A percentile compares a stretch with the other conserved stretches of the same genome.
These are phyloP conservation scores for Podaxis sp. DNA, from an alignment of 768 basidiomycete genomes.

Conservation along the genomic window DNA sequence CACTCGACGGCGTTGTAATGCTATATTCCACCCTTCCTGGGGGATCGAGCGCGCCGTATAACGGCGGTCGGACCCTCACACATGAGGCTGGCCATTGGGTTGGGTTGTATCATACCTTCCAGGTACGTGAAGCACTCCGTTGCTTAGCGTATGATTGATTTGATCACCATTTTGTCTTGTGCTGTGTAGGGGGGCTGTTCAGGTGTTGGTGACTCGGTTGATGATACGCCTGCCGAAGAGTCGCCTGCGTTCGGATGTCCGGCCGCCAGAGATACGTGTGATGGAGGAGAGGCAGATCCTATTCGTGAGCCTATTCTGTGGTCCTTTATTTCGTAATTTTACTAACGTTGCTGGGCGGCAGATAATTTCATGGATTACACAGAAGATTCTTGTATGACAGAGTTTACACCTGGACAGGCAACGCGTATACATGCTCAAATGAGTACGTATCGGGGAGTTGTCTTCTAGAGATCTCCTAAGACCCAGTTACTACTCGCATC, in stretches of 20 bases:
- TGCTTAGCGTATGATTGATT: neutral
- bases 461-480: neutral
- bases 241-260: slow-evolving; percentile 33
- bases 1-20: slow-evolving; percentile 48
- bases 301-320: slow-evolving; percentile 22
- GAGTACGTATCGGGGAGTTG: slow-evolving; percentile 14
- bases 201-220: slow-evolving; percentile 26
- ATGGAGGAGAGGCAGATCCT: slow-evolving; percentile 32
- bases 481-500: neutral
- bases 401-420: slow-evolving; percentile 31
- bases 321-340: neutral
- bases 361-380: slow-evolving; percentile 39
- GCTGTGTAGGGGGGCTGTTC: slow-evolving; percentile 23
- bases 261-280: slow-evolving; percentile 22
- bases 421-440: slow-evolving; percentile 15
- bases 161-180: neutral
- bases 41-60: slow-evolving; percentile 37
- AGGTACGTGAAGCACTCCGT: slow-evolving; percentile 27
- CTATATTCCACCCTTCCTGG: slow-evolving; percentile 40
- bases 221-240: slow-evolving; percentile 28
- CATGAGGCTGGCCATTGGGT: slow-evolving; percentile 59
- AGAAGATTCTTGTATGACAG: slow-evolving; percentile 28
- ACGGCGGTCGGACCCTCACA: slow-evolving; percentile 45
- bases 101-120: slow-evolving; percentile 58
- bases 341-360: slow-evolving; percentile 8